These are phyloP conservation scores for Gloeostereum incarnatum DNA, from an alignment of 768 basidiomycete species.

Conservation along the genomic window DNA sequence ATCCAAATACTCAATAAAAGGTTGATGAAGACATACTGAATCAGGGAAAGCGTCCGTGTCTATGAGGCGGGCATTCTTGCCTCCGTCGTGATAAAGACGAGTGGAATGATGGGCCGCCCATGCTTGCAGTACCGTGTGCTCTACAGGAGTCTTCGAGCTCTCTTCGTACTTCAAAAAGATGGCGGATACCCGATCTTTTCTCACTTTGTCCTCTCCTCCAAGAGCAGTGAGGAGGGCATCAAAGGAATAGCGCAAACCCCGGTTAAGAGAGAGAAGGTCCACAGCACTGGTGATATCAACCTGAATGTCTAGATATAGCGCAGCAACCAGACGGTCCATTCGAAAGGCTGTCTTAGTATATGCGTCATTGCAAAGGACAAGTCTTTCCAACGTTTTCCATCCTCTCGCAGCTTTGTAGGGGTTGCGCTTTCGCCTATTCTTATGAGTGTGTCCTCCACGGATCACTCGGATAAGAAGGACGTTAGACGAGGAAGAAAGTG, in stretches of 20 bases:
- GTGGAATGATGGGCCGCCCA: constrained; percentile 34
- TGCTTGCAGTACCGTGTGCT: constrained; percentile 27
- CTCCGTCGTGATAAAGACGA: constrained; percentile 12
- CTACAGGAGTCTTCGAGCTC: constrained; percentile 5
- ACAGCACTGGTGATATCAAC: constrained; percentile 24
- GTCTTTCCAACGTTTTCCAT: constrained; percentile 18
- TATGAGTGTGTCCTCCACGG: constrained; percentile 7
- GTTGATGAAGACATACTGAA: constrained; percentile 14
- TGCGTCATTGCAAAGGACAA: constrained; percentile 19
- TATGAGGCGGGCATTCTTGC: constrained; percentile 13
- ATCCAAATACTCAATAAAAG: neutral
- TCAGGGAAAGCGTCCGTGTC: constrained; percentile 19
- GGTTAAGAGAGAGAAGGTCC: constrained; percentile 28
- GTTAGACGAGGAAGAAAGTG: constrained; percentile 25
- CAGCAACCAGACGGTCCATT: constrained; percentile 34
- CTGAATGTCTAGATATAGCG: constrained; percentile 28
- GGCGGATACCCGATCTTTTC: constrained; percentile 14
- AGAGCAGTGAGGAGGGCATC: constrained; percentile 23
- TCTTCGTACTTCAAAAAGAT: constrained; percentile 24
- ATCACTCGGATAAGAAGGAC: constrained; percentile 25
- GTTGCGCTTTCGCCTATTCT: too few species aligned
- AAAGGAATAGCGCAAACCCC: constrained; percentile 18
- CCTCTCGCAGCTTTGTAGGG: too few species aligned
- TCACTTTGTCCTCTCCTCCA: constrained; percentile 23
- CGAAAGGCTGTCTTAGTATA: constrained; percentile 28